A percentile compares a stretch with the other conserved stretches of the same genome.
phyloP scores from a whole-genome alignment of 306 rosid species.

The Canavalia ensiformis region DNA sequence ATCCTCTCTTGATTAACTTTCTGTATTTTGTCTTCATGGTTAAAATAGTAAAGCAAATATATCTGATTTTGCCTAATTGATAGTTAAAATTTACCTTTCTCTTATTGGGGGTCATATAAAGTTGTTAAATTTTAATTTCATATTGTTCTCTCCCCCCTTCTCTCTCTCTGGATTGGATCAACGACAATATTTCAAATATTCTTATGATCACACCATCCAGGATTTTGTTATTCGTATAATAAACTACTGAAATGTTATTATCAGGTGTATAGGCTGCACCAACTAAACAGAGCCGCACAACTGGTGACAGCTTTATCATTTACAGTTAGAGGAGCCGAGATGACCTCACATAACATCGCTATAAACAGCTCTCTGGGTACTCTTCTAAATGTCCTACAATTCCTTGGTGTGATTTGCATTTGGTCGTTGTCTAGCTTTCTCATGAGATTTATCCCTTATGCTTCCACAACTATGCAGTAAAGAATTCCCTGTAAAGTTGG shows the following conservation, averaged over 20 bases:
- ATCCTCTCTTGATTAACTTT: slow-evolving; percentile 5
- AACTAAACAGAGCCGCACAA: slow-evolving; percentile 96
- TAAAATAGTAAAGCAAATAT: background rate
- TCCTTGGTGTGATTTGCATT: slow-evolving; percentile 93
- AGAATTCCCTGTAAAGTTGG: slow-evolving; percentile 39
- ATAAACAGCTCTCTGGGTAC: slow-evolving; percentile 91
- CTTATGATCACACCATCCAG: slow-evolving; percentile 1
- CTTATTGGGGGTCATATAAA: background rate
- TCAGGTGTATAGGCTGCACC: slow-evolving; percentile 97
- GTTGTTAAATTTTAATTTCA: slow-evolving; percentile 1
- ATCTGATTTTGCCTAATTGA: slow-evolving; percentile 30
- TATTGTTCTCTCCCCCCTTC: slow-evolving; percentile 9
- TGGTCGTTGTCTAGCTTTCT: slow-evolving; percentile 98
- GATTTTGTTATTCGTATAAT: slow-evolving; percentile 4
- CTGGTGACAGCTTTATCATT: slow-evolving; percentile 94
- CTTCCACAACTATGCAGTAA: slow-evolving; percentile 54
- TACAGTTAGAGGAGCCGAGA: slow-evolving; percentile 95
- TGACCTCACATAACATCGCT: slow-evolving; percentile 89
- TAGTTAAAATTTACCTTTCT: slow-evolving; percentile 30
- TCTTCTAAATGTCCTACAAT: slow-evolving; percentile 86
- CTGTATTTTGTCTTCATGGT: slow-evolving; percentile 14
- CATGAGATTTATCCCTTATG: slow-evolving; percentile 77
- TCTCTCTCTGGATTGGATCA: slow-evolving; percentile 16
- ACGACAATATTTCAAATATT: slow-evolving; percentile 20
- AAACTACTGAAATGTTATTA: slow-evolving; percentile 35